Evolutionary conservation across 75 land plant species (phyloP).

Genomic region (Cunninghamia lanceolata): DNA sequence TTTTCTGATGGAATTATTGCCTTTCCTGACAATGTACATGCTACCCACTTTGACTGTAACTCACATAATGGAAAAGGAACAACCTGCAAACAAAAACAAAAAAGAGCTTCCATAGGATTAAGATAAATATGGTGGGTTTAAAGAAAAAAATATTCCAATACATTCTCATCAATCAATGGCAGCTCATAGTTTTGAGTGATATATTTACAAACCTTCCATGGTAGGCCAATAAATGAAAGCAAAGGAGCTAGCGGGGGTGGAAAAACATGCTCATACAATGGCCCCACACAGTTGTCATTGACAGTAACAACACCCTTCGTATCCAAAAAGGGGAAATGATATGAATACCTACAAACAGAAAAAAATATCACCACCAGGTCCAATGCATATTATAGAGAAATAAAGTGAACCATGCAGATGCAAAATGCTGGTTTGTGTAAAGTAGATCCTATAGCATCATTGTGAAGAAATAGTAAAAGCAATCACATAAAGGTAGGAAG

Average conservation of each 20-base stretch:
- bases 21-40: conserved; percentile 59
- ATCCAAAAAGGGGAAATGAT: conserved; percentile 82
- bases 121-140: not conserved
- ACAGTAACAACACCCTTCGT: conserved; percentile 62
- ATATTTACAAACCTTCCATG: conserved; percentile 63
- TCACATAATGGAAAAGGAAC: conserved; percentile 50
- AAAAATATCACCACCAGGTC: not conserved
- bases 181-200: not conserved
- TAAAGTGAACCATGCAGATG: not conserved
- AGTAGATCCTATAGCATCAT: not conserved
- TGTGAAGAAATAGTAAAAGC: not conserved
- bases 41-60: conserved; percentile 76
- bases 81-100: conserved; percentile 29
- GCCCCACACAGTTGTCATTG: conserved; percentile 83
- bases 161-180: not conserved
- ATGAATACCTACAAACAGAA: conserved; percentile 71
- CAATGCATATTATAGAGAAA: not conserved
- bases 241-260: conserved; percentile 88
- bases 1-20: conserved; percentile 52
- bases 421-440: not conserved
- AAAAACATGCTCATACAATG: conserved; percentile 89
- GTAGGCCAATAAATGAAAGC: conserved; percentile 91
- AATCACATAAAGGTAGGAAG: not conserved
- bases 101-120: not conserved
- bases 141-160: not conserved